Evolutionary conservation across 345 rosid genomes (phyloP).

Genomic region (Citrus reticulata): DNA sequence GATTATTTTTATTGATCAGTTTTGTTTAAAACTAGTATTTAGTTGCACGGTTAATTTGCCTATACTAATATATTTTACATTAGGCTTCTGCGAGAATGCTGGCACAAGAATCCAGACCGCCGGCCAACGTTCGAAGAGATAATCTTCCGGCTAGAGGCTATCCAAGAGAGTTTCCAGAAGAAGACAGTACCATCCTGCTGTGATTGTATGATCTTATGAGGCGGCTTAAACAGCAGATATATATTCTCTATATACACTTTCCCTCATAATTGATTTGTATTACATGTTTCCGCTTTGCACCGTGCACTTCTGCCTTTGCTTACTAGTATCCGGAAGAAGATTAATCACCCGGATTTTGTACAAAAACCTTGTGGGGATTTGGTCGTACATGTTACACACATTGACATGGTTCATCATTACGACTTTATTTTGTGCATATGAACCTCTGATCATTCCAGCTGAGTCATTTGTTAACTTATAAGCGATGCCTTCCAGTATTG

Average conservation of each 20-base stretch:
- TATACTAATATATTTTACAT: neutral
- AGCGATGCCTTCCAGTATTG: too few relatives aligned
- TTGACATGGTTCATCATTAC: neutral
- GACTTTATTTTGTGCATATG: neutral
- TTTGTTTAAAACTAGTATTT: neutral
- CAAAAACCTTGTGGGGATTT: neutral
- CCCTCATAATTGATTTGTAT: neutral
- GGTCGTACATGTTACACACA: neutral
- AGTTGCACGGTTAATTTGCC: neutral
- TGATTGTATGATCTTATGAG: constrained; percentile 32
- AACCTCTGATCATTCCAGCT: neutral
- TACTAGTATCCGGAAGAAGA: neutral
- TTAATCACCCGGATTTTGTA: neutral
- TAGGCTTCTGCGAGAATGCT: constrained; percentile 60
- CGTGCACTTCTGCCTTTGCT: neutral
- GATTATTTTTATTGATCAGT: neutral
- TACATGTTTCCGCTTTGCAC: neutral
- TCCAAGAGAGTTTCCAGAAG: constrained; percentile 27
- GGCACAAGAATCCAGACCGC: constrained; percentile 64
- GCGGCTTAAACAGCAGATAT: neutral
- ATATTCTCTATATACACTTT: neutral
- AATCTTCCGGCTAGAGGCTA: constrained; percentile 43
- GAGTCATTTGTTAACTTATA: too few relatives aligned
- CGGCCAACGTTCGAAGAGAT: constrained; percentile 62
- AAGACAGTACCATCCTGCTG: constrained; percentile 17